phyloP scores from a whole-genome alignment of 192 early-diverging fungal genomes.

The Coemansia sp. region DNA sequence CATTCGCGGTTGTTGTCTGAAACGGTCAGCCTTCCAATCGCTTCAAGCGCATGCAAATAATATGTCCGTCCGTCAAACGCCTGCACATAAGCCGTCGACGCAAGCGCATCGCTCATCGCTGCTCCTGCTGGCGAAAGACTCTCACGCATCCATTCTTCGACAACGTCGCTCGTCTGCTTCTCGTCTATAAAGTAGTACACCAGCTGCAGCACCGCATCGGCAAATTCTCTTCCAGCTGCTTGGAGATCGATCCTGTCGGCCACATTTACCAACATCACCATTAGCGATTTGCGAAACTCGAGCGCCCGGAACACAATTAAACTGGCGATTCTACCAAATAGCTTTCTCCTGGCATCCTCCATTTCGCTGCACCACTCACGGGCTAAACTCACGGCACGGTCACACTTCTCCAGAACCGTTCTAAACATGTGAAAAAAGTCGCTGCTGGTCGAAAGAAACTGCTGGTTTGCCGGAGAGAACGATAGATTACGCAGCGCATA shows the following conservation, averaged over 20 bases:
- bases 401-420: conserved; percentile 22
- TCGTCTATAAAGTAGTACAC: conserved; percentile 48
- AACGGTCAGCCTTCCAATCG: conserved; percentile 28
- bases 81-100: conserved; percentile 11
- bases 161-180: conserved; percentile 26
- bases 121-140: conserved; percentile 12
- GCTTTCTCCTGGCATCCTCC: no score
- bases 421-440: conserved; percentile 39
- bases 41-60: conserved; percentile 47
- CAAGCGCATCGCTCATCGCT: conserved; percentile 12
- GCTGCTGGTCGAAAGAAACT: conserved; percentile 27
- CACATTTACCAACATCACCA: conserved; percentile 37
- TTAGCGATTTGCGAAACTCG: conserved; percentile 43
- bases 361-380: conserved; percentile 5
- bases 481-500: conserved; percentile 49
- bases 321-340: conserved; percentile 14
- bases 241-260: conserved; percentile 34
- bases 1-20: conserved; percentile 25
- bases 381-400: conserved; percentile 10
- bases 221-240: conserved; percentile 9
- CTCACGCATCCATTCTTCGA: conserved; percentile 28
- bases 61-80: conserved; percentile 32
- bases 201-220: conserved; percentile 28
- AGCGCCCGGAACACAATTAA: conserved; percentile 37
- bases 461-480: conserved; percentile 48